These are phyloP conservation scores for Epichloe typhina DNA, from an alignment of 2,329 filamentous ascomycete species.

Conservation along the genomic window DNA sequence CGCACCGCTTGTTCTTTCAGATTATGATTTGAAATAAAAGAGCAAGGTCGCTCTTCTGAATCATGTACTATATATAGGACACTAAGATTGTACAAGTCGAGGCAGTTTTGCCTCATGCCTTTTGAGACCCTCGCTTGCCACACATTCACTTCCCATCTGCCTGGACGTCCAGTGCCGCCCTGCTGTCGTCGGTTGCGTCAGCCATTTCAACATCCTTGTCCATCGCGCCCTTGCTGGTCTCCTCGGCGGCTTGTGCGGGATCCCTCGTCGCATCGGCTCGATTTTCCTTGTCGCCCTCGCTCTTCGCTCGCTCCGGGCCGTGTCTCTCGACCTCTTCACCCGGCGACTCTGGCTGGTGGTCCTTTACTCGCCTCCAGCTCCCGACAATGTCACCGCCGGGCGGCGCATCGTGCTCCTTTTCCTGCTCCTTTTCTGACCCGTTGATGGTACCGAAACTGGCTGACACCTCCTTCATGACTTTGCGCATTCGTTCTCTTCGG, in stretches of 20 bases:
- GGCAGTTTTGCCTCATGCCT: neutral
- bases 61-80: neutral
- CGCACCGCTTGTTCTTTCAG: neutral
- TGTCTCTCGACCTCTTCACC: conserved; percentile 14
- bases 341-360: conserved; percentile 12
- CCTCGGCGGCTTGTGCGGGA: conserved; percentile 4
- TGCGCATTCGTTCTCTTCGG: conserved; percentile 42
- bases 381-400: conserved; percentile 19
- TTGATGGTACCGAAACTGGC: conserved; percentile 19
- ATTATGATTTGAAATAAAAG: neutral
- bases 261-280: conserved; percentile 10
- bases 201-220: conserved; percentile 21
- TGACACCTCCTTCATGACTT: conserved; percentile 39
- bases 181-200: conserved; percentile 8
- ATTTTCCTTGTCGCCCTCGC: conserved; percentile 37
- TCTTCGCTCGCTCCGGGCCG: conserved; percentile 16
- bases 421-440: conserved; percentile 13
- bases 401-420: conserved; percentile 13
- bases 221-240: conserved; percentile 1
- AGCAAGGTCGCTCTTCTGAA: neutral
- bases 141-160: conserved; percentile 8
- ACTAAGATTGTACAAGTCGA: conserved; percentile 1
- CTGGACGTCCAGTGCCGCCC: neutral
- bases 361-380: conserved; percentile 20
- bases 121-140: neutral